Percentiles rank a stretch among this genome's conserved stretches.
Evolutionary conservation across 2,329 filamentous ascomycete species (phyloP).

Genomic region (Aspergillus spinulosporus): DNA sequence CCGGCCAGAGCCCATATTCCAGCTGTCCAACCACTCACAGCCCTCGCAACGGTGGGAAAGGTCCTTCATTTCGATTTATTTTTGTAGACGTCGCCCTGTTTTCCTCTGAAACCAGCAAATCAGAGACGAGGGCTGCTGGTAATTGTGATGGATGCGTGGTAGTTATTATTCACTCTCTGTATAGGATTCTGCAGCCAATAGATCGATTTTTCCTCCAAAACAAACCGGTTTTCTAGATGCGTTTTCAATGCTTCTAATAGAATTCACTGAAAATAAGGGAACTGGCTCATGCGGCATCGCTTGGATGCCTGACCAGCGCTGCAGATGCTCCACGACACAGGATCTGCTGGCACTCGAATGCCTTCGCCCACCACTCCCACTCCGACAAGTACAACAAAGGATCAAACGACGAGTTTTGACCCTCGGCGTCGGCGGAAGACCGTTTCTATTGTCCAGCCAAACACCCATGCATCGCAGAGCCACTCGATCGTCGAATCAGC

Average conservation of each 20-base stretch:
- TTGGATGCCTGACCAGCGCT: constrained; percentile 25
- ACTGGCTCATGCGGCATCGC: constrained; percentile 17
- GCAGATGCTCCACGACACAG: constrained; percentile 23
- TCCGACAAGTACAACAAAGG: constrained; percentile 5
- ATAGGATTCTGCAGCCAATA: constrained; percentile 15
- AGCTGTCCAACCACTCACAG: constrained; percentile 14
- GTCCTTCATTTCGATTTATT: constrained; percentile 17
- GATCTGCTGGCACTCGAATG: constrained; percentile 19
- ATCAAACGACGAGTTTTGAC: constrained; percentile 4
- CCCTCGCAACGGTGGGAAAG: constrained; percentile 6
- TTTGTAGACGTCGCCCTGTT: constrained; percentile 4
- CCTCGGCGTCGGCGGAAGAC: constrained; percentile 23
- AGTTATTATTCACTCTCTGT: constrained; percentile 12
- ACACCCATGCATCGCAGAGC: constrained; percentile 19
- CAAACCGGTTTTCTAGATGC: not conserved
- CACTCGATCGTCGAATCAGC: constrained; percentile 3
- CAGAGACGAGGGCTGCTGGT: constrained; percentile 8
- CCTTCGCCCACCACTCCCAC: constrained; percentile 13
- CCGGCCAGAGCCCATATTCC: constrained; percentile 12
- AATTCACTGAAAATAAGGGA: constrained; percentile 4
- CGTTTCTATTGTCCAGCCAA: constrained; percentile 21
- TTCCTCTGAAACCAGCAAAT: constrained; percentile 8
- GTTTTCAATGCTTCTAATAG: constrained; percentile 4
- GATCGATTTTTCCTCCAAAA: constrained; percentile 15
- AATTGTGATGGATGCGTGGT: constrained; percentile 8